Base-by-base conservation (phyloP, 768 basidiomycete genomes). In the Podaxis pistillaris region DNA sequence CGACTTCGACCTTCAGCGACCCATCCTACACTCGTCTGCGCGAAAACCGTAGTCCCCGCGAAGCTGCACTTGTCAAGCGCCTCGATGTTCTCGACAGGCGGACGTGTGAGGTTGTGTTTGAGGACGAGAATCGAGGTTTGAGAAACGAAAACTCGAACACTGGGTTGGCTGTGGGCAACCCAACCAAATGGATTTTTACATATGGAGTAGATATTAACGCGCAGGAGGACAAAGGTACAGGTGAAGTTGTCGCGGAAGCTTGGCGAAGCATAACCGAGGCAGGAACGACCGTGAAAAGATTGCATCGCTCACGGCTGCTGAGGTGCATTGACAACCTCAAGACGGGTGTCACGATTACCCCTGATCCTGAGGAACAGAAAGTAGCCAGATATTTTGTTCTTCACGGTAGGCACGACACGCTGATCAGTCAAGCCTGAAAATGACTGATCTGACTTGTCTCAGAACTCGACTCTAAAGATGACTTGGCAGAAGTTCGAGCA, bases 61-160 rank as follows among this genome's bases (percentile, higher is more conserved):
- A 83, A 68, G 74, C 72, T 4, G 67, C 72, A 13, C 73, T 83
- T 24, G 74, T 83, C 24, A 68, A 71, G 59, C 65, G 79, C 30
- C 71, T 84, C n/a, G 75, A 76, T 49, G 63, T 78, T 12, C 72
- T 84, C 11, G 79, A 82, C 66, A 77, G 83, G 36, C 73, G 78
- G 51, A 78, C 77, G 0, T 78, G 74, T 63, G 73, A 74, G 63
- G 68, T 76, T 17, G 44, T 62, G 9, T 33, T 24, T 15, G 66
- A 53, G 33, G 61, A 26, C 24, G 64, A 36, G 44, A 33, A 12
- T 33, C 52, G 30, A 40, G 49, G 36, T 4, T 11, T 12, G 62
- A 41, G 51, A 4, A 61, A 53, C 7, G 61, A 47, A 37, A 58
- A 28, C 22, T 37, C 30, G 58, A 60, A 56, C 28, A 68, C 67